A percentile compares a stretch with the other conserved stretches of the same genome.
Conservation (phyloP, 345 rosid genomes). For the Eucalyptus erythrocorys region DNA sequence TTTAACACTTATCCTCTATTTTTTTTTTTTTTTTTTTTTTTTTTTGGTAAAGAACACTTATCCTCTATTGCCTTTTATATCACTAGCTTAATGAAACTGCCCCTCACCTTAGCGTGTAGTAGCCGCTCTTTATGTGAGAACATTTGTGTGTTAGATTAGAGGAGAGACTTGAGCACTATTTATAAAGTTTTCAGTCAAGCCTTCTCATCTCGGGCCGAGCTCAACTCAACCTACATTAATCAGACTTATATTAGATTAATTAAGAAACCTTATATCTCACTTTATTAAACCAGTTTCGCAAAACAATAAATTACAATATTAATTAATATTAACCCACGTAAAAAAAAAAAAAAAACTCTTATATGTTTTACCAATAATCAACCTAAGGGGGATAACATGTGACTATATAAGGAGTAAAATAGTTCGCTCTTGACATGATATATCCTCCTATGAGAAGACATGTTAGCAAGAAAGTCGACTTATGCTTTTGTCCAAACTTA, state of each 20-base stretch:
- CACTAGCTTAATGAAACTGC: rapidly evolving
- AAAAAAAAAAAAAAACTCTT: no score
- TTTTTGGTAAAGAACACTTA: no score
- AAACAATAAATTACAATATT: rapidly evolving
- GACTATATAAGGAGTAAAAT: background rate
- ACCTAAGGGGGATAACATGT: background rate
- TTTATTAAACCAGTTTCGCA: rapidly evolving
- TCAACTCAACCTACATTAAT: rapidly evolving
- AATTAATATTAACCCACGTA: no score
- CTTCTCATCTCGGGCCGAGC: rapidly evolving
- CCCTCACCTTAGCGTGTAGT: no score
- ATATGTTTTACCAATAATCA: background rate
- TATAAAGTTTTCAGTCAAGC: rapidly evolving
- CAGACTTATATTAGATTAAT: rapidly evolving
- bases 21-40: no score
- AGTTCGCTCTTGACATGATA: background rate
- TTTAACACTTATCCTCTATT: no score
- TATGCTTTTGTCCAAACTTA: background rate
- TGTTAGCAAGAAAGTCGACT: background rate
- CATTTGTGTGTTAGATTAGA: no score
- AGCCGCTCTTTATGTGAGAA: rapidly evolving
- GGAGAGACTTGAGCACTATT: rapidly evolving
- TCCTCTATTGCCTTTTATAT: no score
- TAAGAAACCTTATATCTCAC: rapidly evolving
- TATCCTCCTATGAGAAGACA: background rate